Conservation (phyloP, 148 eudicot species). For the Rhododendron ovatum region DNA sequence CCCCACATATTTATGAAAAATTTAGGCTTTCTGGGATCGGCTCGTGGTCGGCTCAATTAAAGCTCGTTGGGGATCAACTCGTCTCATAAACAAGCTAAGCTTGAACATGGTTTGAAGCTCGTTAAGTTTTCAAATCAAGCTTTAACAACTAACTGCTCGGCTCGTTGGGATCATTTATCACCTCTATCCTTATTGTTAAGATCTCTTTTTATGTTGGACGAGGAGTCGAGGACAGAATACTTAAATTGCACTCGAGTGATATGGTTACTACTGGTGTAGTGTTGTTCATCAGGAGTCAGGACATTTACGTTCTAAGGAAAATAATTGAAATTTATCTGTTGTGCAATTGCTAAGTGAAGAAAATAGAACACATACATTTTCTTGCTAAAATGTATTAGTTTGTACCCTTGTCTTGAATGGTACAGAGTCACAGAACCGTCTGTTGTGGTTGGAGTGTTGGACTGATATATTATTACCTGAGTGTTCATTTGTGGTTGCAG, state of each 20-base stretch:
- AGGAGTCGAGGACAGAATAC: not conserved
- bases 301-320: not conserved
- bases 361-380: not conserved
- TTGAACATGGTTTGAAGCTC: too few relatives aligned
- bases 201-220: not conserved
- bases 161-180: too few relatives aligned
- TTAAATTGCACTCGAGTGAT: not conserved
- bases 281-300: not conserved
- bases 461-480: not conserved
- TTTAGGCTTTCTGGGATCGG: too few relatives aligned
- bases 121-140: too few relatives aligned
- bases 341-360: not conserved
- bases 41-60: too few relatives aligned
- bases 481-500: not conserved
- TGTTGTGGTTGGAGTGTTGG: not conserved
- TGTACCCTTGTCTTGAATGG: not conserved
- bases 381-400: not conserved
- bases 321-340: not conserved
- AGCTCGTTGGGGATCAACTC: too few relatives aligned
- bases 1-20: too few relatives aligned
- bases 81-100: not conserved
- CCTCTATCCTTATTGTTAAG: not conserved
- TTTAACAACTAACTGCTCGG: too few relatives aligned
- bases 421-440: not conserved
- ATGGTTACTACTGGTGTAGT: not conserved